Base-by-base conservation (phyloP, 2,329 filamentous ascomycete genomes). In the Diaporthe citriasiana region DNA sequence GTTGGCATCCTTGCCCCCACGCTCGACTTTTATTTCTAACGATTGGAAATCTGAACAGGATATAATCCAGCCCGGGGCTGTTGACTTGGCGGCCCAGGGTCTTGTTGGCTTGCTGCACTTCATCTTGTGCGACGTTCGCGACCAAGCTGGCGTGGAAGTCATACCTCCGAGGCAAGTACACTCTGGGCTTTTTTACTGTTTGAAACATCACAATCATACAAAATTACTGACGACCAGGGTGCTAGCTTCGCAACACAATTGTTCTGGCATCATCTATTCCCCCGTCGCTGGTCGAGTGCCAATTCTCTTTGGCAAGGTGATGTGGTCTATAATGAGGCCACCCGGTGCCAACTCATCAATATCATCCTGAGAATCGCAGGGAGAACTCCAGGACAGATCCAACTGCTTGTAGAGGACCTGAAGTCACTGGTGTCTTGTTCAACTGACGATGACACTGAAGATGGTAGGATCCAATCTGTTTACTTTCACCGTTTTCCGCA, bases 181-280 rank as follows among this genome's bases (percentile, higher is more conserved):
- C 15, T 38, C 27, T 40, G 33, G 13, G 15, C 27, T 53, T 0
- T 15, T 42, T 12, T 1, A 33, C 33, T 33, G 15, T 53, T n/a
- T 55, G 22, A 45, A 27, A 4, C 30, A 19, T 13, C 6, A 19
- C 27, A 35, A n/a, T 3, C 33, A n/a, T 27, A 55, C 40, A 45
- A 17, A 57, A 45, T 25, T 25, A 33, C 56, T 72, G 57, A 77
- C 55, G 73, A 77, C 22, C 8, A 17, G 12, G 51, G 71, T 10
- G 77, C 76, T 5, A 74, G 76, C 27, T 81, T 85, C 60, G 85
- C 87, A 13, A 84, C 85, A 69, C 82, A 83, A 4, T 80, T 95
- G 1, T 90, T 95, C 77, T 89, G 87, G 79, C 88, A 85, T 72
- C 92, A 93, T 78, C 84, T 95, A 0, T 94, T 94, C 77, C 93